A percentile compares a stretch with the other conserved stretches of the same genome.
Evolutionary conservation across 371 early-diverging fungal species (phyloP).

Genomic region (Gilbertella persicaria): DNA sequence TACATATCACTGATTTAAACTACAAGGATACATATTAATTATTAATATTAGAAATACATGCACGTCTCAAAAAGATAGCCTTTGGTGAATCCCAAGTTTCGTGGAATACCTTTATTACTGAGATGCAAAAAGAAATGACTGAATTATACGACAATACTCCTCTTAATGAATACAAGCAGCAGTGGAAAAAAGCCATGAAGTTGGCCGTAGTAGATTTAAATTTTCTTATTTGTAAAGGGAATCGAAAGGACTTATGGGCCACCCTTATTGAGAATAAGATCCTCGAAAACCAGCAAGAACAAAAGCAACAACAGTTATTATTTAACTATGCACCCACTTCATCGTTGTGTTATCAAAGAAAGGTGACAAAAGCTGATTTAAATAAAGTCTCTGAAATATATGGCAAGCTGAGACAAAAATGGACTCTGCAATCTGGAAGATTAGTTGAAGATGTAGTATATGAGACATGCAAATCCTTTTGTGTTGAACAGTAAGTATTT

Average conservation of each 20-base stretch:
- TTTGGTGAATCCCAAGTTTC: neutral
- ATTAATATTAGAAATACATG: slow-evolving; percentile 1
- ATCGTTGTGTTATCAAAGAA: slow-evolving; percentile 10
- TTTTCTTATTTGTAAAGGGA: neutral
- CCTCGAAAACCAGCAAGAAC: neutral
- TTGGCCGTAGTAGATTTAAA: neutral
- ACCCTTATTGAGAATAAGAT: neutral
- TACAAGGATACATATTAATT: no score
- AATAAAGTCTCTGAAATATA: neutral
- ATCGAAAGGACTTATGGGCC: neutral
- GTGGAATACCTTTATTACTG: slow-evolving; percentile 1
- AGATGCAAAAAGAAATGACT: neutral
- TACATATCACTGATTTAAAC: no score
- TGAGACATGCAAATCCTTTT: slow-evolving; percentile 4
- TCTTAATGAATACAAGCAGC: neutral
- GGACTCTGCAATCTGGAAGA: slow-evolving; percentile 9
- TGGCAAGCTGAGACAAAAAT: slow-evolving; percentile 3
- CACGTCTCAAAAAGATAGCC: neutral
- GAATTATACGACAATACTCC: neutral
- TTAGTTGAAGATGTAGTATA: slow-evolving; percentile 9
- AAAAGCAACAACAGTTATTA: no score
- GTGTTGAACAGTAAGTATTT: slow-evolving; percentile 12
- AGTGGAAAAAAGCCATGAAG: slow-evolving; percentile 4
- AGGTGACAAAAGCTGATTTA: neutral
- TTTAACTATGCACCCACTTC: slow-evolving; percentile 2